Percentiles rank a stretch among this genome's conserved stretches.
Evolutionary conservation across 257 asterid species (phyloP).

Genomic region (Ehretia macrophylla): DNA sequence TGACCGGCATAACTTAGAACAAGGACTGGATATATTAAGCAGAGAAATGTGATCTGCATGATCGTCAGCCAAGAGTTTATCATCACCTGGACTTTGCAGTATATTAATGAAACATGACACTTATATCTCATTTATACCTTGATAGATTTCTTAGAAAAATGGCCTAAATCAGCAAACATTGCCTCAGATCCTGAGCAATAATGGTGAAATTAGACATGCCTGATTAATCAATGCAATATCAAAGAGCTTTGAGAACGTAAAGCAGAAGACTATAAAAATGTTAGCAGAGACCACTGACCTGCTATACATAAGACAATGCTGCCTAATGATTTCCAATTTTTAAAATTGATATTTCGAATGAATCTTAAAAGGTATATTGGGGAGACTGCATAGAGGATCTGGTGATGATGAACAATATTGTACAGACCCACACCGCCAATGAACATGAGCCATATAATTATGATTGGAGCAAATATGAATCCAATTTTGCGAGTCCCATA

Average conservation of each 20-base stretch:
- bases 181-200: constrained; percentile 70
- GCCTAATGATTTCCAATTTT: constrained; percentile 78
- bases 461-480: constrained; percentile 80
- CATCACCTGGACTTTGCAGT: not conserved
- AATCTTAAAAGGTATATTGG: constrained; percentile 76
- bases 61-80: constrained; percentile 10
- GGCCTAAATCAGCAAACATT: constrained; percentile 89
- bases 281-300: constrained; percentile 43
- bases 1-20: constrained; percentile 86
- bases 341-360: constrained; percentile 43
- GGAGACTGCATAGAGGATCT: constrained; percentile 63
- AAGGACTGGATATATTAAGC: constrained; percentile 80
- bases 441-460: constrained; percentile 72
- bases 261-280: not conserved
- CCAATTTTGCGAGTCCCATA: constrained; percentile 83
- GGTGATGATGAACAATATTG: constrained; percentile 46
- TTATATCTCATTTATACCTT: constrained; percentile 38
- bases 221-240: too few relatives aligned
- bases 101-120: not conserved
- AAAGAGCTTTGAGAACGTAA: not conserved
- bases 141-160: constrained; percentile 83
- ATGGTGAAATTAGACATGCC: not conserved
- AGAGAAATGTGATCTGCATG: constrained; percentile 69
- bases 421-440: constrained; percentile 68
- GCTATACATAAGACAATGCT: constrained; percentile 71